phyloP scores from a whole-genome alignment of 768 basidiomycete species.

The Obba rivulosa region DNA sequence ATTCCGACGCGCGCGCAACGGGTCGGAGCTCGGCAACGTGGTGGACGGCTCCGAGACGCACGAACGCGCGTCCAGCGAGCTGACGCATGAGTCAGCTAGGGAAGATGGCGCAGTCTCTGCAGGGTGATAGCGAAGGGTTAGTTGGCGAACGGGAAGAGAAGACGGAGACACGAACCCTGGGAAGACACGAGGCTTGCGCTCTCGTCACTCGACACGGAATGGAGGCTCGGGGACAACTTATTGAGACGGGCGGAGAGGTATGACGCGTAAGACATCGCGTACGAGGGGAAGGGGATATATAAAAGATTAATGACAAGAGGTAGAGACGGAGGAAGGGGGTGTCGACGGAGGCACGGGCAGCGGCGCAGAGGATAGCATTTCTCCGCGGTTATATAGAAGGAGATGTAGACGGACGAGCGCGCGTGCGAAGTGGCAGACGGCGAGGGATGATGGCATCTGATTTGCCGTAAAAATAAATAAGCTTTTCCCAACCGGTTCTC shows the following conservation, averaged over 20 bases:
- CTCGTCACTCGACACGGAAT: constrained; percentile 12
- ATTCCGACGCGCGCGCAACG: constrained; percentile 33
- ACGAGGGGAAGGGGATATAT: constrained; percentile 1
- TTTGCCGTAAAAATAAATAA: no score
- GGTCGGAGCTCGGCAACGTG: constrained; percentile 13
- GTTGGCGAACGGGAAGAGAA: background rate
- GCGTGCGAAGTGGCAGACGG: background rate
- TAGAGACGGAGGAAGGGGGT: constrained; percentile 3
- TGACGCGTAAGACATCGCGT: constrained; percentile 10
- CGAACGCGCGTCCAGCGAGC: constrained; percentile 20
- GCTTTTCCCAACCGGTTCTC: no score
- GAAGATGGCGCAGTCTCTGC: constrained; percentile 17
- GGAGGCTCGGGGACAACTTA: background rate
- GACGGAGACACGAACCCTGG: constrained; percentile 2
- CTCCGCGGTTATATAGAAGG: constrained; percentile 7
- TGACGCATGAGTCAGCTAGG: constrained; percentile 20
- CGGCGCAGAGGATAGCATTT: no score
- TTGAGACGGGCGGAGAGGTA: constrained; percentile 7
- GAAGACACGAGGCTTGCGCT: constrained; percentile 6
- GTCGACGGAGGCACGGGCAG: background rate
- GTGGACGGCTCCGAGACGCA: constrained; percentile 18
- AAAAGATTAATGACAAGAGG: background rate
- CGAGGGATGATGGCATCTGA: no score
- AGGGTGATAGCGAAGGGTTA: background rate
- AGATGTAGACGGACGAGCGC: constrained; percentile 9